Base-by-base conservation (phyloP, 345 rosid species). In the Passiflora organensis region DNA sequence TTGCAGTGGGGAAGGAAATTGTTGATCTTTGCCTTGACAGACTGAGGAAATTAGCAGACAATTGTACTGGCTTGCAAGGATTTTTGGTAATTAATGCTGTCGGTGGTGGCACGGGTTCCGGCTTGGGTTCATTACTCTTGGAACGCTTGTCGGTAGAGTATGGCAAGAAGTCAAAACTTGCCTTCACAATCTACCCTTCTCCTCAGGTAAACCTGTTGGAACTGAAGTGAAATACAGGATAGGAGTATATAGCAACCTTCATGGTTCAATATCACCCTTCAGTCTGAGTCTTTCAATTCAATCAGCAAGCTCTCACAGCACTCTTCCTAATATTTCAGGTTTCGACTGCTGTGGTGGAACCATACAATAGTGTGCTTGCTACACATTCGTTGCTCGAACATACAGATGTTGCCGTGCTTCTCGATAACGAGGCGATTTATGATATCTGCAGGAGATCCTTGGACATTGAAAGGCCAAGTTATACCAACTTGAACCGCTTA, bases 71-170 rank as follows among this genome's bases (percentile, higher is more conserved):
- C 52, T 75, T 87, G 76, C 96, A 87, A 78, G 96, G 89, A 9
- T 87, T 84, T 74, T 72, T 87, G 70, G 84, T 80, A 6, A 82
- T 84, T 42, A 79, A 46, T 68, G 93, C 89, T 43, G 96, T 84
- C 60, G 89, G 89, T 48, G 93, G 89, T 36, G 96, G 91, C 47
- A 84, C 96, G 11, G 93, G 96, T 56, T 87, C 87, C 65, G 93
- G 96, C 59, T 71, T 85, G 69, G 87, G 93, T 39, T 87, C 96
- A 8, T 56, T 85, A 41, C 82, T 87, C 36, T 64, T 87, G 82
- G 96, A 87, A 66, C 84, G 87, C 45, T 75, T 87, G 58, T 84
- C 93, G 12, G 89, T 87, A 9, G 96, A 87, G 68, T 87, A 87
- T 69, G 93, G 93, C 71, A 87, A 87, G 86, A 87, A 87, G 68